phyloP scores from a whole-genome alignment of 2,329 filamentous ascomycete genomes.

The Curvularia verruculosa region DNA sequence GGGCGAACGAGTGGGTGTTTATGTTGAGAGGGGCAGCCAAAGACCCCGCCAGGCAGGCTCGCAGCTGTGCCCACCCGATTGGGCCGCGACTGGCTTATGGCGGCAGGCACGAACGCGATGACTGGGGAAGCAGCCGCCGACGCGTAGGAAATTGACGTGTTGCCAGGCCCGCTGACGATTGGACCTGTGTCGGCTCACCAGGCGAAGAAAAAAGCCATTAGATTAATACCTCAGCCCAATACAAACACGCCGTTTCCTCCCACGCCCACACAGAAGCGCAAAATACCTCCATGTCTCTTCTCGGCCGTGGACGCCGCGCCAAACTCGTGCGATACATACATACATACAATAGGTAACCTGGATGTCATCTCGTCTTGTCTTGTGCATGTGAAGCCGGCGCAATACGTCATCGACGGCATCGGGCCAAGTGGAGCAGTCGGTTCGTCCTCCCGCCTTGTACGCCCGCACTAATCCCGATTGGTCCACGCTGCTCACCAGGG shows the following conservation, averaged over 20 bases:
- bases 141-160: constrained; percentile 13
- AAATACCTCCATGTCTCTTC: too few species aligned
- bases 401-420: constrained; percentile 20
- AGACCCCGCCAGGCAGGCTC: constrained; percentile 39
- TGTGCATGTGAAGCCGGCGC: constrained; percentile 5
- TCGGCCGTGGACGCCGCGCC: constrained; percentile 37
- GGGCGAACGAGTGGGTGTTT: constrained; percentile 21
- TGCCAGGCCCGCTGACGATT: constrained; percentile 2
- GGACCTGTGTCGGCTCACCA: background rate
- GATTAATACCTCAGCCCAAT: constrained; percentile 36
- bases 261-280: background rate
- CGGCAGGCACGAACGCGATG: constrained; percentile 17
- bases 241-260: background rate
- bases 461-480: constrained; percentile 30
- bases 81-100: constrained; percentile 21
- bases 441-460: constrained; percentile 32
- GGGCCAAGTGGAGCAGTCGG: constrained; percentile 12
- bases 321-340: constrained; percentile 11
- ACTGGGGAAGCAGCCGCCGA: constrained; percentile 27
- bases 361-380: constrained; percentile 13
- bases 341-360: too few species aligned
- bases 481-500: constrained; percentile 20
- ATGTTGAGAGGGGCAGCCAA: constrained; percentile 28
- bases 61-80: constrained; percentile 29
- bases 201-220: constrained; percentile 10